Conservation (phyloP, 2,329 filamentous ascomycete genomes). For the Sporothrix pallida region DNA sequence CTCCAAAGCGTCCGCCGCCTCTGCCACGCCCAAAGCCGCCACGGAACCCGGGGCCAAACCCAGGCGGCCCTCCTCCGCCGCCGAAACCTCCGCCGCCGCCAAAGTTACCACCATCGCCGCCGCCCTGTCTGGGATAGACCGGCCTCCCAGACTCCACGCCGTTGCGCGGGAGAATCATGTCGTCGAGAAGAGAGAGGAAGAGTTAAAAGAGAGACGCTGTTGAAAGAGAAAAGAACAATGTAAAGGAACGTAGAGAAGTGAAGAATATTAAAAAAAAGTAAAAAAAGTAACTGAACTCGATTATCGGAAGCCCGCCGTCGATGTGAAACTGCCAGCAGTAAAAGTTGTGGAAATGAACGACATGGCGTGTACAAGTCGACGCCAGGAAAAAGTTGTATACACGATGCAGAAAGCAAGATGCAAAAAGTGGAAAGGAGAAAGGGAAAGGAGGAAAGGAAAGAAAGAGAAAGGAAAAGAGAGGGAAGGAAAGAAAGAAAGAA, state of each 20-base stretch:
- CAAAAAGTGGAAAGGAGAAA: not conserved
- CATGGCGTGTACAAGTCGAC: slow-evolving; percentile 18
- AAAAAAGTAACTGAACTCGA: not conserved
- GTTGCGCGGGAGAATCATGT: not conserved
- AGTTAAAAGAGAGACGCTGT: not conserved
- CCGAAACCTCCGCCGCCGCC: not conserved
- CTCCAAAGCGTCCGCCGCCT: not conserved
- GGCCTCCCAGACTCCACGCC: not conserved
- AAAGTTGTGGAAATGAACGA: slow-evolving; percentile 24
- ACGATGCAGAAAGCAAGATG: slow-evolving; percentile 27
- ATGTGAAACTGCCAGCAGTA: slow-evolving; percentile 26
- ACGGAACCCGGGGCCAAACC: not conserved
- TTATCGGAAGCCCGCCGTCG: slow-evolving; percentile 14
- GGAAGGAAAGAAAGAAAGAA: not conserved
- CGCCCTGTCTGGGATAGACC: not conserved
- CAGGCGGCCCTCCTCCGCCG: not conserved
- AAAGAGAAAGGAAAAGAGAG: not conserved
- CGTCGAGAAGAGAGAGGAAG: not conserved
- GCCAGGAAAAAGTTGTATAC: not conserved
- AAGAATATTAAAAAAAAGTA: not conserved
- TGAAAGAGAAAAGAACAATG: not conserved
- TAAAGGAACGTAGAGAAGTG: not conserved
- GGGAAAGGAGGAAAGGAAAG: not conserved
- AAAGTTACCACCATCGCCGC: not conserved
- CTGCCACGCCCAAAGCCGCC: slow-evolving; percentile 9